Percentiles rank a stretch among this genome's conserved stretches.
Evolutionary conservation across 2,329 filamentous ascomycete genomes (phyloP).

Genomic region (Sclerotinia nivalis): DNA sequence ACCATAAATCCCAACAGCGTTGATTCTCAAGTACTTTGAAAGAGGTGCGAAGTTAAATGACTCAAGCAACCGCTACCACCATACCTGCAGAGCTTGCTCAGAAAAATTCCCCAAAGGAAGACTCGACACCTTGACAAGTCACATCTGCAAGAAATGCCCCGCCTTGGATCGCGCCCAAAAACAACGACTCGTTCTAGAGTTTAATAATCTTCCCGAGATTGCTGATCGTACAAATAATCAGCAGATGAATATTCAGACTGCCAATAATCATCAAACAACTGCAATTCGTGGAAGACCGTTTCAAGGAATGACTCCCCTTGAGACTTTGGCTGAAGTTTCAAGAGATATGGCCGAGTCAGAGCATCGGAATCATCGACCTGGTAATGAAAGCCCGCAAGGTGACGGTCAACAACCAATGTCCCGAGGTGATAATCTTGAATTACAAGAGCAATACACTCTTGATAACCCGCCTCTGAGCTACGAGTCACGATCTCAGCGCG

Average conservation of each 20-base stretch:
- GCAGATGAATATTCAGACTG: conserved; percentile 29
- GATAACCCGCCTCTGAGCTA: conserved; percentile 57
- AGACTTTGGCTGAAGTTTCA: conserved; percentile 86
- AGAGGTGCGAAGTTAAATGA: conserved; percentile 84
- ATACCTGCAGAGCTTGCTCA: conserved; percentile 85
- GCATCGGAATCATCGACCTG: conserved; percentile 56
- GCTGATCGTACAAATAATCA: conserved; percentile 42
- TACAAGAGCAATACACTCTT: conserved; percentile 60
- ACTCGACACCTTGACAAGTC: conserved; percentile 76
- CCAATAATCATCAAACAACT: conserved; percentile 29
- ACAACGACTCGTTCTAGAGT: conserved; percentile 70
- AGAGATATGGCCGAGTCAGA: conserved; percentile 71
- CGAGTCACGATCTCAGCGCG: conserved; percentile 44
- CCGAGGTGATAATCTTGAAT: conserved; percentile 46
- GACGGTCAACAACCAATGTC: conserved; percentile 31
- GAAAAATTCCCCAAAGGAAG: conserved; percentile 89
- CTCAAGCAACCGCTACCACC: conserved; percentile 87
- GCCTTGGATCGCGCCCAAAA: conserved; percentile 74
- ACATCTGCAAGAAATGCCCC: conserved; percentile 85
- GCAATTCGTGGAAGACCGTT: conserved; percentile 34
- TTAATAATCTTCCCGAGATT: conserved; percentile 67
- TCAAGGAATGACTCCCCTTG: conserved; percentile 69
- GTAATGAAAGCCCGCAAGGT: conserved; percentile 46
- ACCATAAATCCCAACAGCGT: conserved; percentile 36
- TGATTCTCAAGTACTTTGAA: conserved; percentile 87